Evolutionary conservation across 2,329 filamentous ascomycete genomes (phyloP).

Genomic region (Didymella pomorum): DNA sequence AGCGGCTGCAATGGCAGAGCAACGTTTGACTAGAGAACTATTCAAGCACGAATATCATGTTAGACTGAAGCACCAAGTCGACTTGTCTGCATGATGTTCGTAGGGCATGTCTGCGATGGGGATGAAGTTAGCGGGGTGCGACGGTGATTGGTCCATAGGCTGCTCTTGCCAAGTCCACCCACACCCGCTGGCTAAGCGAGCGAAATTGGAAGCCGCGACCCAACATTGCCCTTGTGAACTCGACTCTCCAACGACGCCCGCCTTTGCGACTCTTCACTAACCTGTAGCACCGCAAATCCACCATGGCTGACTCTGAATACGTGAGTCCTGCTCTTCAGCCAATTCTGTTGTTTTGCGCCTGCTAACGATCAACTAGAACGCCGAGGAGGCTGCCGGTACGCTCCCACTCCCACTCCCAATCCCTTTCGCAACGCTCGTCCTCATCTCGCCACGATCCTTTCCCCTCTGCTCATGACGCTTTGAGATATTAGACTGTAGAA

Average conservation of each 20-base stretch:
- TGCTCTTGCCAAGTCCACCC: not conserved
- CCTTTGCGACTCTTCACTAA: not conserved
- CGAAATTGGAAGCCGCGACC: no score
- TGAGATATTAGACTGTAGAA: conserved; percentile 1
- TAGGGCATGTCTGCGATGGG: not conserved
- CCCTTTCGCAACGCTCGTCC: conserved; percentile 10
- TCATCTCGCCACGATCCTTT: conserved; percentile 14
- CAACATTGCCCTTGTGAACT: no score
- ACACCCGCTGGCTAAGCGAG: no score
- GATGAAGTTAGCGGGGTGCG: not conserved
- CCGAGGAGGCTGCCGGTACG: conserved; percentile 90
- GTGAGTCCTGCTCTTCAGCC: conserved; percentile 64
- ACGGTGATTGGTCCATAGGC: not conserved
- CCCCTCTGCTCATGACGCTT: conserved; percentile 21
- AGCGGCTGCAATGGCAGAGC: no score
- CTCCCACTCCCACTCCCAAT: conserved; percentile 28
- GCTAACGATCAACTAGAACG: conserved; percentile 69
- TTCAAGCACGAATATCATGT: not conserved
- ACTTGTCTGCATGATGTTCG: not conserved
- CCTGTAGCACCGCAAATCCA: conserved; percentile 58
- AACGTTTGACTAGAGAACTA: no score
- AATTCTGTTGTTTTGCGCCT: conserved; percentile 22
- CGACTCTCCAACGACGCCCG: not conserved
- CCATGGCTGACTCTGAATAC: conserved; percentile 89
- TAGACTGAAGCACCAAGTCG: no score